These are phyloP conservation scores for Acidiella bohemica DNA, from an alignment of 495 filamentous ascomycete genomes.

Conservation along the genomic window DNA sequence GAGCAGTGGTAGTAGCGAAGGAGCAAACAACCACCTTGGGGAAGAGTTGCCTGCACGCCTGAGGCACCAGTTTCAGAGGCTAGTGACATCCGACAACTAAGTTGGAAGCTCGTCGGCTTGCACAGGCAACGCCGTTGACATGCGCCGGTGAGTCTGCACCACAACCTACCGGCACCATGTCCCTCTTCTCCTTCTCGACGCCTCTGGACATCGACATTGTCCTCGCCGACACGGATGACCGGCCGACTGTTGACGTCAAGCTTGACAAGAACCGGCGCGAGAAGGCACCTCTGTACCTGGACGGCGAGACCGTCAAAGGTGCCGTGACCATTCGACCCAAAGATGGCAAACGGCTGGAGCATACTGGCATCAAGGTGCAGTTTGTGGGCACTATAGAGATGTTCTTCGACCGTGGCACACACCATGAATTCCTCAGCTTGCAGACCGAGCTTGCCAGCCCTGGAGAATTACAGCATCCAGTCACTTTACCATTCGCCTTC, in stretches of 20 bases:
- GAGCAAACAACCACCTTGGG: no score
- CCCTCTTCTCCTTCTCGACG: conserved; percentile 95
- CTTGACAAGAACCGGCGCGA: conserved; percentile 93
- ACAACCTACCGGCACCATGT: conserved; percentile 42
- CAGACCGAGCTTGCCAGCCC: conserved; percentile 93
- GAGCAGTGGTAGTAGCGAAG: no score
- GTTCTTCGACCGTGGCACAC: conserved; percentile 98
- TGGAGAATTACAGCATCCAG: conserved; percentile 93
- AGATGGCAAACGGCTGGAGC: conserved; percentile 94
- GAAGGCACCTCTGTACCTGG: conserved; percentile 92
- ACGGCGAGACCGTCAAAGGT: conserved; percentile 96
- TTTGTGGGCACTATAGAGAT: conserved; percentile 99
- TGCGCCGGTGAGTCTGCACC: conserved; percentile 1
- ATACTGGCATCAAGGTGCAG: conserved; percentile 98
- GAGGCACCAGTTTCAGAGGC: no score
- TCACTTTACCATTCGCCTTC: conserved; percentile 99
- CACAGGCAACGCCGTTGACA: no score
- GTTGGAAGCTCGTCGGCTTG: no score
- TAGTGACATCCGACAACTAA: no score
- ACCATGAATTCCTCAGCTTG: conserved; percentile 95
- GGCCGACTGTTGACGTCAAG: conserved; percentile 92
- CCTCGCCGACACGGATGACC: conserved; percentile 85
- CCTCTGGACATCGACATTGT: conserved; percentile 98
- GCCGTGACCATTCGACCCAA: conserved; percentile 89
- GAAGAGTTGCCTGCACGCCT: no score